These are phyloP conservation scores for Xylaria hypoxylon DNA, from an alignment of 2,329 filamentous ascomycete genomes.

Conservation along the genomic window DNA sequence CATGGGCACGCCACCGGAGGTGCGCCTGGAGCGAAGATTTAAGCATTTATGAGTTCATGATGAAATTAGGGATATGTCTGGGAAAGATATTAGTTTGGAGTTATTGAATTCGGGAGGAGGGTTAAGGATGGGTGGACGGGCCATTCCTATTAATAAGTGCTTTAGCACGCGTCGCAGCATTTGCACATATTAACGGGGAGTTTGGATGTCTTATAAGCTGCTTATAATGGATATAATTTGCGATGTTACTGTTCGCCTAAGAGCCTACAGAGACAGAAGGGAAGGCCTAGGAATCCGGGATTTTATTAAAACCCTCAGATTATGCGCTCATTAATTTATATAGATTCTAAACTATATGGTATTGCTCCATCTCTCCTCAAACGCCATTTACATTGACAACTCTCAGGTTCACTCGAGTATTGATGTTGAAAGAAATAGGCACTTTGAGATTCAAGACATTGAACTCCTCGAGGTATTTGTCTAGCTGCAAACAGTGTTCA, in stretches of 20 bases:
- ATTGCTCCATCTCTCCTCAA: neutral
- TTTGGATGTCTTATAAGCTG: neutral
- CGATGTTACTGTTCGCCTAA: neutral
- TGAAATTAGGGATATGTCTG: neutral
- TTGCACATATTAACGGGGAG: neutral
- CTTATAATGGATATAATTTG: neutral
- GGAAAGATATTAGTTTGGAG: neutral
- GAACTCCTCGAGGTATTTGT: no score
- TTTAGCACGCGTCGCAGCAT: neutral
- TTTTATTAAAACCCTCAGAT: neutral
- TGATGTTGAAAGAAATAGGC: no score
- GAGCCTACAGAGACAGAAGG: neutral
- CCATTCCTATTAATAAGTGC: neutral
- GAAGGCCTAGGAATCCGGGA: neutral
- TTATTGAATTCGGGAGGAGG: conserved; percentile 2
- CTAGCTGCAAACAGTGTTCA: no score
- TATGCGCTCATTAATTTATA: neutral
- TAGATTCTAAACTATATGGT: neutral
- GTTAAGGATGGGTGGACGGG: neutral
- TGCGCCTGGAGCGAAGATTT: neutral
- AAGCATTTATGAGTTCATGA: neutral
- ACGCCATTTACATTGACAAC: neutral
- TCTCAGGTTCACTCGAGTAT: no score
- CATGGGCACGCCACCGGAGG: no score
- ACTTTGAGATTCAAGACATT: no score